Conservation (phyloP, 2,329 filamentous ascomycete species). For the Xenoacremonium recifei region DNA sequence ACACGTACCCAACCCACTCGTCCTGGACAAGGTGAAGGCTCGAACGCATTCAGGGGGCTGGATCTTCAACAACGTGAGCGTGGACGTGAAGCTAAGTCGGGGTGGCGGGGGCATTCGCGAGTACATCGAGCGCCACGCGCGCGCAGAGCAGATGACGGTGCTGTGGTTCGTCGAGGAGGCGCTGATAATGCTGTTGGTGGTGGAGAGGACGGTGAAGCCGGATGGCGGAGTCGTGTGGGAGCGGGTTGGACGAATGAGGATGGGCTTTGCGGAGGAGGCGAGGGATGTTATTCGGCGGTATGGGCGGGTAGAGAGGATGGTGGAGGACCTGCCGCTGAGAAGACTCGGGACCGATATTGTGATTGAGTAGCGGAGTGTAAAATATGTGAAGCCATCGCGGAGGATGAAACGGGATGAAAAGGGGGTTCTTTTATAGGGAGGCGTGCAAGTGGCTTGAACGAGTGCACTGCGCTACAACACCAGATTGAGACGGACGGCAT, state of each 20-base stretch:
- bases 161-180: constrained; percentile 36
- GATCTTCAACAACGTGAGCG: constrained; percentile 35
- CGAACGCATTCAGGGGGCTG: constrained; percentile 29
- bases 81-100: constrained; percentile 32
- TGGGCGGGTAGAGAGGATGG: constrained; percentile 29
- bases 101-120: constrained; percentile 28
- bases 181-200: constrained; percentile 31
- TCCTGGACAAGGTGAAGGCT: constrained; percentile 34
- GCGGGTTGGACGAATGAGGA: constrained; percentile 33
- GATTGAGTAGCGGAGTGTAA: constrained; percentile 25
- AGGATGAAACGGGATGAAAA: too few relatives aligned
- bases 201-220: constrained; percentile 25
- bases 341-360: constrained; percentile 32
- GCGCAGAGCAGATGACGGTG: constrained; percentile 35
- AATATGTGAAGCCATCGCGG: too few relatives aligned
- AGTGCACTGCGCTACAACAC: too few relatives aligned
- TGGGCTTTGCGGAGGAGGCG: constrained; percentile 32
- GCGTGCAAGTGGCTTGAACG: too few relatives aligned
- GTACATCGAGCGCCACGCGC: constrained; percentile 32
- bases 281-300: constrained; percentile 31
- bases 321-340: constrained; percentile 30
- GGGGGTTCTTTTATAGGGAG: too few relatives aligned
- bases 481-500: too few relatives aligned
- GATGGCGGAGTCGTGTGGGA: constrained; percentile 26
- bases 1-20: constrained; percentile 31